These are phyloP conservation scores for Trichothecium sympodiale DNA, from an alignment of 2,329 filamentous ascomycete genomes.

Conservation along the genomic window DNA sequence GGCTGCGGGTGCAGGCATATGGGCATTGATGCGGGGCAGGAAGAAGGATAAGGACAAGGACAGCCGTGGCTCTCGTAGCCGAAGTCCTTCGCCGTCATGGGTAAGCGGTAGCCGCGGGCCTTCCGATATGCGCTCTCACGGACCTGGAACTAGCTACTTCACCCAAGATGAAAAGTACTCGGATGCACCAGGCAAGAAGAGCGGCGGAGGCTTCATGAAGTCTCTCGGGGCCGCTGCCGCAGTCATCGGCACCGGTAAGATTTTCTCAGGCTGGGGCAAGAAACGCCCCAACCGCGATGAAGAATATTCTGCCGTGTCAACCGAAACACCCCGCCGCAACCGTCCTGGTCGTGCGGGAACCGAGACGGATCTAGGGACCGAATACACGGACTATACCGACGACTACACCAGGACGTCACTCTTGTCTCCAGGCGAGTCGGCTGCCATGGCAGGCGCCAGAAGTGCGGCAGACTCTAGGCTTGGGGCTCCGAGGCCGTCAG, in stretches of 20 bases:
- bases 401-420: constrained; percentile 24
- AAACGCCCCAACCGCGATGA: constrained; percentile 42
- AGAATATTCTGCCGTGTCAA: constrained; percentile 51
- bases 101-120: constrained; percentile 25
- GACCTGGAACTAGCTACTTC: constrained; percentile 48
- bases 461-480: constrained; percentile 30
- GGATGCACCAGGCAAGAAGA: constrained; percentile 27
- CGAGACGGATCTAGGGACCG: constrained; percentile 42
- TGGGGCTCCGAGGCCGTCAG: constrained; percentile 28
- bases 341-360: constrained; percentile 25
- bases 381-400: constrained; percentile 26
- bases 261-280: constrained; percentile 49
- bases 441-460: constrained; percentile 31
- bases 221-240: constrained; percentile 50
- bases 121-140: constrained; percentile 41
- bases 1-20: constrained; percentile 38
- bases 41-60: constrained; percentile 28
- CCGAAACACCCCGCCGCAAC: constrained; percentile 45
- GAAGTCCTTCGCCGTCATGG: constrained; percentile 24
- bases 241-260: constrained; percentile 48
- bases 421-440: constrained; percentile 33
- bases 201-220: constrained; percentile 47
- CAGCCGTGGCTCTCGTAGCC: constrained; percentile 16
- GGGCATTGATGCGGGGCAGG: constrained; percentile 30
- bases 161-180: constrained; percentile 53